A percentile compares a stretch with the other conserved stretches of the same genome.
phyloP scores from a whole-genome alignment of 345 rosid species.

The Cochlearia excelsa region DNA sequence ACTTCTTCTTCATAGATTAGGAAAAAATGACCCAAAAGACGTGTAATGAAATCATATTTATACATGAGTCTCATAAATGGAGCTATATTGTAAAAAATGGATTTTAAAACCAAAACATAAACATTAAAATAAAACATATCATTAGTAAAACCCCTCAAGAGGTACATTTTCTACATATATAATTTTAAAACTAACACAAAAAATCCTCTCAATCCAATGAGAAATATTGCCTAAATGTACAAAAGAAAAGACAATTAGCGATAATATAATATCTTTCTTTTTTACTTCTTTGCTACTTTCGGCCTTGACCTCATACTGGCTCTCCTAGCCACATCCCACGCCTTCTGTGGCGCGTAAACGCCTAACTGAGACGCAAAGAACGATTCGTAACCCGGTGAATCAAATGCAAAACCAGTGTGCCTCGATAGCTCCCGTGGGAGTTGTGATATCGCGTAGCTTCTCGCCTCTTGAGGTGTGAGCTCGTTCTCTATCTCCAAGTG shows the following conservation, averaged over 20 bases:
- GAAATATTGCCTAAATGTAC: constrained; percentile 33
- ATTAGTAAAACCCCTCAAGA: constrained; percentile 19
- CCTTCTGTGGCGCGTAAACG: constrained; percentile 81
- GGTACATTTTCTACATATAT: constrained; percentile 6
- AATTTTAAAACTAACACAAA: constrained; percentile 20
- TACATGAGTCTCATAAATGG: constrained; percentile 35
- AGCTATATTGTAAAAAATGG: constrained; percentile 24
- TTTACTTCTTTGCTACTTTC: constrained; percentile 43
- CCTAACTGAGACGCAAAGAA: constrained; percentile 93
- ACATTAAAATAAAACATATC: neutral
- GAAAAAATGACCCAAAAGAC: neutral
- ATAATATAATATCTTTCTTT: constrained; percentile 4
- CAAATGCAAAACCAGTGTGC: constrained; percentile 95
- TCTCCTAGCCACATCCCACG: constrained; percentile 98
- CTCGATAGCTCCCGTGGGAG: constrained; percentile 85
- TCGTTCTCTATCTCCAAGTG: constrained; percentile 51
- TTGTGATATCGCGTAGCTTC: constrained; percentile 77
- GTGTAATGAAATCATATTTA: constrained; percentile 13
- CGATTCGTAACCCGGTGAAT: constrained; percentile 96
- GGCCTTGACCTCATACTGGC: constrained; percentile 74
- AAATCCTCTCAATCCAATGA: constrained; percentile 1
- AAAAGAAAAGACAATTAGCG: constrained; percentile 23
- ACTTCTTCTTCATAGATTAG: too few relatives aligned
- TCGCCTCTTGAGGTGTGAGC: constrained; percentile 73
- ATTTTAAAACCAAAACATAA: constrained; percentile 26